Percentiles rank a stretch among this genome's conserved stretches.
These are phyloP conservation scores for Oxyria digyna DNA, from an alignment of 148 eudicot genomes.

Conservation along the genomic window DNA sequence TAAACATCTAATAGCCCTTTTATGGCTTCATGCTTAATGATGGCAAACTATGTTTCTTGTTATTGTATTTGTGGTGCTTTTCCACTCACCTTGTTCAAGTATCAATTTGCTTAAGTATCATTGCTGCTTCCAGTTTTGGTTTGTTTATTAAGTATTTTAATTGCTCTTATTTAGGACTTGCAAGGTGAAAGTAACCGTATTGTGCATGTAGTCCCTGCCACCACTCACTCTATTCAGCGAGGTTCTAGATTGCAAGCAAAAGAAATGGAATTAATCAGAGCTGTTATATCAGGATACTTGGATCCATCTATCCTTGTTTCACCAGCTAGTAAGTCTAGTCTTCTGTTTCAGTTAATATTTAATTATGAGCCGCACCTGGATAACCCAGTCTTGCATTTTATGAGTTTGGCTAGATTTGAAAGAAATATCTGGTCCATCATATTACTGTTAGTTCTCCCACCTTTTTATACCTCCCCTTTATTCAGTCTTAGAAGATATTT, in stretches of 20 bases:
- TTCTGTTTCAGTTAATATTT: not conserved
- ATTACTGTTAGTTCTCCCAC: too few relatives aligned
- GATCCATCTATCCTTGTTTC: conserved; percentile 56
- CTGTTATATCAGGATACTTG: conserved; percentile 61
- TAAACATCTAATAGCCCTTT: conserved; percentile 10
- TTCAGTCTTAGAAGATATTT: not conserved
- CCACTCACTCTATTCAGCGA: conserved; percentile 18
- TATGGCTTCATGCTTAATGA: conserved; percentile 1
- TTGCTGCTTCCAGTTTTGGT: not conserved
- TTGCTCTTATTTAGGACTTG: conserved; percentile 26
- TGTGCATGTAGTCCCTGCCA: conserved; percentile 54
- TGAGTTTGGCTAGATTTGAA: too few relatives aligned
- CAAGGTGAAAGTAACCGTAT: conserved; percentile 33
- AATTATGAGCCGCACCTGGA: not conserved
- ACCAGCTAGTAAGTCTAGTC: conserved; percentile 54
- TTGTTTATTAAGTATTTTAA: not conserved
- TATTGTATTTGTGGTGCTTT: not conserved
- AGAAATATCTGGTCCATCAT: too few relatives aligned
- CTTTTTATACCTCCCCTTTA: not conserved
- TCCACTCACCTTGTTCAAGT: not conserved
- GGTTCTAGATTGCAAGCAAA: conserved; percentile 46
- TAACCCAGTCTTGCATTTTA: not conserved
- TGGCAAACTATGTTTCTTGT: not conserved
- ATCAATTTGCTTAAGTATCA: not conserved
- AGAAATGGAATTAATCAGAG: conserved; percentile 52